These are phyloP conservation scores for Macrophomina pseudophaseolina DNA, from an alignment of 2,329 filamentous ascomycete genomes.

Conservation along the genomic window DNA sequence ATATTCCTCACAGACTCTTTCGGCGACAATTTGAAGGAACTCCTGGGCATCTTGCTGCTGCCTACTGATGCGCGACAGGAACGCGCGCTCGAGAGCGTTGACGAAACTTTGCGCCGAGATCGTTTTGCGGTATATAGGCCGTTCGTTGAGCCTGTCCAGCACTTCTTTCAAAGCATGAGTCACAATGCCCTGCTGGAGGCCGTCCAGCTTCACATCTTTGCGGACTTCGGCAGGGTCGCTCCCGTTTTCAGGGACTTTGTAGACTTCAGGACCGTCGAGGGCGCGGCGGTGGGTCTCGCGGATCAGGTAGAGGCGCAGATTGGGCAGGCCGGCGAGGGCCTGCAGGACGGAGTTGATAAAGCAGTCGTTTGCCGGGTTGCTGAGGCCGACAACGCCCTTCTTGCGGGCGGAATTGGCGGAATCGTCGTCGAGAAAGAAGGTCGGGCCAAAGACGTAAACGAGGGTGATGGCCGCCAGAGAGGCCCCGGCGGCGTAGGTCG, in stretches of 20 bases:
- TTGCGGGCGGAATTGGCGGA: slow-evolving; percentile 67
- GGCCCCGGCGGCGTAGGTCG: slow-evolving; percentile 92
- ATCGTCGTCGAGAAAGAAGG: slow-evolving; percentile 89
- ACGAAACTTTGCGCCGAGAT: slow-evolving; percentile 89
- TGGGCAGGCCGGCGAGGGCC: slow-evolving; percentile 85
- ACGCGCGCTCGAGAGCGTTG: slow-evolving; percentile 79
- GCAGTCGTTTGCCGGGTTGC: slow-evolving; percentile 84
- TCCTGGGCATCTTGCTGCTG: slow-evolving; percentile 98
- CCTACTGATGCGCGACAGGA: slow-evolving; percentile 86
- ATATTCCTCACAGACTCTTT: slow-evolving; percentile 92
- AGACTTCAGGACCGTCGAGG: slow-evolving; percentile 78
- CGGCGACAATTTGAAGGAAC: slow-evolving; percentile 91
- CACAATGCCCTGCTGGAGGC: slow-evolving; percentile 79
- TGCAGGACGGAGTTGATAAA: slow-evolving; percentile 94
- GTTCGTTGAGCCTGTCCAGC: slow-evolving; percentile 88
- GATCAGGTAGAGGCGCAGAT: slow-evolving; percentile 89
- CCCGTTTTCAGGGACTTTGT: slow-evolving; percentile 63
- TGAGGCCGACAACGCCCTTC: slow-evolving; percentile 84
- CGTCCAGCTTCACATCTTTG: slow-evolving; percentile 52
- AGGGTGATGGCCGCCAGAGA: slow-evolving; percentile 93
- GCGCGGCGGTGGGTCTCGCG: slow-evolving; percentile 84
- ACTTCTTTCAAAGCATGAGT: slow-evolving; percentile 90
- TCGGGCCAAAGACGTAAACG: slow-evolving; percentile 97
- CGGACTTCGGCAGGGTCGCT: slow-evolving; percentile 48
- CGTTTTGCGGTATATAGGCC: slow-evolving; percentile 91